Base-by-base conservation (phyloP, 2,329 filamentous ascomycete genomes). In the Tolypocladium inflatum region DNA sequence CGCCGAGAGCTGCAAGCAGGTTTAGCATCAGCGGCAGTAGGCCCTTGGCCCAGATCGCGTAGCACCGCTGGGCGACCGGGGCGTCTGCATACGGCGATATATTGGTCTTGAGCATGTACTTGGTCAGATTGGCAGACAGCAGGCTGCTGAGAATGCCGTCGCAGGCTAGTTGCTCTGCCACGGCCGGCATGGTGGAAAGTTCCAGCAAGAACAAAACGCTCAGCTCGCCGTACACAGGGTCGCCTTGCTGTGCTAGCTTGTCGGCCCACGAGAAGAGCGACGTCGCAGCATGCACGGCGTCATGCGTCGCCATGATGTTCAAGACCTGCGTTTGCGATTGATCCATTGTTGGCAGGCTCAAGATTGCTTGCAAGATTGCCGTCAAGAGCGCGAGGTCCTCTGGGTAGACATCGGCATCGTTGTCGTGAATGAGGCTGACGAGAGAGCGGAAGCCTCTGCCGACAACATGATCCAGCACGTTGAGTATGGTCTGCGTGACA, bases 181-280 rank as follows among this genome's bases (percentile, higher is more conserved):
- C 80, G 21, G 84, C 74, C 0, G 89, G 88, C 17, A 97, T 80
- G 17, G 84, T 87, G 1, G 92, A 96, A 15, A 99, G 81, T 64
- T 96, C 90, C 26, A 96, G 84, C 17, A 99, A 80, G 72, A 97
- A 95, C 33, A 92, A 80, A 45, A 96, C 81, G 66, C 89, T 90
- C n/a, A 97, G 82, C 69, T 97, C 92, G 62, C 92, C 94, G 71
- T 97, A 97, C 37, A 97, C 79, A 0, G 94, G 93, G 68, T 97
- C 93, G 35, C 86, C 85, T 58, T 88, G 82, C 41, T 88, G 81
- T 0, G 88, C 83, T 30, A 97, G 80, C 63, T 87, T 85, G 71
- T 97, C 91, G 4, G 93, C 85, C 94, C 94, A 99, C 0, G 91
- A 96, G 73, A 93, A 97, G 6, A 99, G 80, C 39, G 89, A 91